These are phyloP conservation scores for Rhipidocladum racemiflorum DNA, from an alignment of 176 grass and related monocot species.

Conservation along the genomic window DNA sequence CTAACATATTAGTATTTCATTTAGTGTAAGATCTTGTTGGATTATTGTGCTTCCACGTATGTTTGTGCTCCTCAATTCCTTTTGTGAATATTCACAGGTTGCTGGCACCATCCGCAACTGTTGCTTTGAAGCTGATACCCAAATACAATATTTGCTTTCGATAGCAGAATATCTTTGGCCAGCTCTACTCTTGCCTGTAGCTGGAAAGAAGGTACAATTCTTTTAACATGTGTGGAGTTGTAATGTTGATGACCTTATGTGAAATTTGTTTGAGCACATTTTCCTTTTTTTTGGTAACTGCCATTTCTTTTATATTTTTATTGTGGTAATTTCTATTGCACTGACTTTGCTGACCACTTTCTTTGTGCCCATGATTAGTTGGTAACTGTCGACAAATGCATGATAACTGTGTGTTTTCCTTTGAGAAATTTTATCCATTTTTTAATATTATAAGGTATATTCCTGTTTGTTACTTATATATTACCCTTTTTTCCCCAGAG, in stretches of 20 bases:
- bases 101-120: conserved; percentile 85
- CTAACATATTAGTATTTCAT: conserved; percentile 7
- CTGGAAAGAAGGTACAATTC: conserved; percentile 77
- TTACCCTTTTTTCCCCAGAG: neutral
- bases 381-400: neutral
- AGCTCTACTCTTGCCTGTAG: conserved; percentile 78
- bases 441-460: neutral
- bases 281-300: neutral
- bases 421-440: neutral
- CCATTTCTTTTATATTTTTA: neutral
- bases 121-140: conserved; percentile 96
- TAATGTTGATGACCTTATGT: neutral
- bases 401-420: neutral
- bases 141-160: conserved; percentile 78
- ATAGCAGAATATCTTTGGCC: conserved; percentile 97
- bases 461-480: neutral
- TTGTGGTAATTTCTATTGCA: conserved; percentile 7
- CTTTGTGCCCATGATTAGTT: neutral
- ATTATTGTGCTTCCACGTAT: neutral
- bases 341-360: neutral
- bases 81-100: conserved; percentile 48
- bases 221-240: neutral
- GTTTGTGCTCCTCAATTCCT: neutral
- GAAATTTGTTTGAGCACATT: neutral
- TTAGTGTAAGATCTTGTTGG: neutral